A percentile compares a stretch with the other conserved stretches of the same genome.
phyloP scores from a whole-genome alignment of 225 moss, liverwort and hornwort genomes.

The Sphagnum tenellum region DNA sequence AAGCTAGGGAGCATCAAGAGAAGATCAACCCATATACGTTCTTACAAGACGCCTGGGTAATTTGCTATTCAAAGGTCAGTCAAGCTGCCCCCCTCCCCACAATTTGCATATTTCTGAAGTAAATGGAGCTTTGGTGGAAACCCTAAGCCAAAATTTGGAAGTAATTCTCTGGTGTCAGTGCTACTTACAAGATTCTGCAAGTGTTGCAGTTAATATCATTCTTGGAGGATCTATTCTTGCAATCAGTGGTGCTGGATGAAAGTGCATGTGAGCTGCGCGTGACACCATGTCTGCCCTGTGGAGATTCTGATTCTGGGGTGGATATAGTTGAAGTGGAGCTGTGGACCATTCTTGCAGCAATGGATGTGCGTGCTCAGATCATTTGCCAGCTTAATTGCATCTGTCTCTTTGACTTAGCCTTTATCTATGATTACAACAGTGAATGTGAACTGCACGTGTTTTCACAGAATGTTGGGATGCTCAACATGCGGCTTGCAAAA shows the following conservation, averaged over 20 bases:
- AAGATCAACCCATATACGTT: conserved; percentile 54
- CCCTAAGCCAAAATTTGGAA: no score
- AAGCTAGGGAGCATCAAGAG: conserved; percentile 22
- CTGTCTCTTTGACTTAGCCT: no score
- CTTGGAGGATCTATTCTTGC: conserved; percentile 54
- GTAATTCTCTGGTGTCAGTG: no score
- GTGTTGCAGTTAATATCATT: conserved; percentile 49
- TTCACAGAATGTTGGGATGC: conserved; percentile 50
- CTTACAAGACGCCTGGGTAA: conserved; percentile 71
- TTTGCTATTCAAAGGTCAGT: conserved; percentile 46
- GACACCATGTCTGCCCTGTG: conserved; percentile 35
- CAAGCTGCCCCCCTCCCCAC: no score
- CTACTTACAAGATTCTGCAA: no score
- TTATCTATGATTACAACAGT: no score
- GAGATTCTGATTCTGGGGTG: conserved; percentile 27
- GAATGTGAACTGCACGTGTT: background rate
- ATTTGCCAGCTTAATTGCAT: no score
- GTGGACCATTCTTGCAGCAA: conserved; percentile 59
- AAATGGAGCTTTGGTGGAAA: no score
- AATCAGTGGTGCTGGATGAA: conserved; percentile 41
- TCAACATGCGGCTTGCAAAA: conserved; percentile 66
- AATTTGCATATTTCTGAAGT: no score
- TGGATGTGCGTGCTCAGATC: conserved; percentile 54
- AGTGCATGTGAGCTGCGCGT: conserved; percentile 43
- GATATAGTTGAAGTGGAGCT: conserved; percentile 39